Percentiles rank a stretch among this genome's conserved stretches.
Evolutionary conservation across 2,329 filamentous ascomycete species (phyloP).

Genomic region (Penicillium sp.): DNA sequence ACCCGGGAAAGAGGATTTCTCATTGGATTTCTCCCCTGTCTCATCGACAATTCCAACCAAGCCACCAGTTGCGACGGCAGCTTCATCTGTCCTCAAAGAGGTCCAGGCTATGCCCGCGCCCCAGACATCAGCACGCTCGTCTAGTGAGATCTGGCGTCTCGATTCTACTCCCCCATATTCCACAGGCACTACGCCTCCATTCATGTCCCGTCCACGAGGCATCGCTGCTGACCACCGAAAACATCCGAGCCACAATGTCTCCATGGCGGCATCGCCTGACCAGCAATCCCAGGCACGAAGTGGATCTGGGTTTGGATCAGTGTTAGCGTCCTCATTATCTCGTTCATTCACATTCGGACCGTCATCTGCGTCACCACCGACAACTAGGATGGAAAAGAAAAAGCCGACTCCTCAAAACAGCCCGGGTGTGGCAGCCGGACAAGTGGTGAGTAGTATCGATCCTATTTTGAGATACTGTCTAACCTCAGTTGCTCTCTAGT

Average conservation of each 20-base stretch:
- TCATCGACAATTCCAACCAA: slow-evolving; percentile 44
- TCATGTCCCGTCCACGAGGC: slow-evolving; percentile 42
- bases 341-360: slow-evolving; percentile 47
- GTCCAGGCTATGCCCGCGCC: slow-evolving; percentile 29
- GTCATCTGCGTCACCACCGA: slow-evolving; percentile 46
- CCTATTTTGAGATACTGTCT: slow-evolving; percentile 28
- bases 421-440: slow-evolving; percentile 28
- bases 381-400: slow-evolving; percentile 36
- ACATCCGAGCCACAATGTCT: slow-evolving; percentile 42
- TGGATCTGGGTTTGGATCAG: slow-evolving; percentile 43
- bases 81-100: slow-evolving; percentile 37
- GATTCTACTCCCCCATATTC: slow-evolving; percentile 54
- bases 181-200: slow-evolving; percentile 54
- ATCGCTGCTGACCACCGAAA: slow-evolving; percentile 45
- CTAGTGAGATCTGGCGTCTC: slow-evolving; percentile 51
- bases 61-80: slow-evolving; percentile 39
- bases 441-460: slow-evolving; percentile 32
- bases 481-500: slow-evolving; percentile 29
- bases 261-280: slow-evolving; percentile 46
- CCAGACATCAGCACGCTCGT: slow-evolving; percentile 53
- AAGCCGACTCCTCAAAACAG: slow-evolving; percentile 40
- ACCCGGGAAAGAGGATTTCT: slow-evolving; percentile 47
- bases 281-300: slow-evolving; percentile 40
- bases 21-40: slow-evolving; percentile 50
- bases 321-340: slow-evolving; percentile 47